Percentiles rank a stretch among this genome's conserved stretches.
phyloP scores from a whole-genome alignment of 768 basidiomycete species.

The Lactifluus piperatus region DNA sequence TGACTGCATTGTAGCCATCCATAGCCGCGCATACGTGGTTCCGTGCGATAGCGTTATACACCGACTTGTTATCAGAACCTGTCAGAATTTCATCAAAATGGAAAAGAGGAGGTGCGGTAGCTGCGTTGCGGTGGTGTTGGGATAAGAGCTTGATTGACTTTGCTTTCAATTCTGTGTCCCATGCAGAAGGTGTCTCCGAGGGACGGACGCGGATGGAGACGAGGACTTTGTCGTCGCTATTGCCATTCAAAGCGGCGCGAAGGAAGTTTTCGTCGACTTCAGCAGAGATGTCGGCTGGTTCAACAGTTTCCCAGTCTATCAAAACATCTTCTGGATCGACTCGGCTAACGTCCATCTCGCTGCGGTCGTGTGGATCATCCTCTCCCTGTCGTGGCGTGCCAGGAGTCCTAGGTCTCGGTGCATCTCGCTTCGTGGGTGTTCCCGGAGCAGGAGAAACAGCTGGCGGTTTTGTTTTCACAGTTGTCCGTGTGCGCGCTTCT shows the following conservation, averaged over 20 bases:
- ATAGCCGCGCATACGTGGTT: slow-evolving; percentile 86
- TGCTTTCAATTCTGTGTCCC: slow-evolving; percentile 38
- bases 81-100: slow-evolving; percentile 71
- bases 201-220: slow-evolving; percentile 75
- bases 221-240: slow-evolving; percentile 79
- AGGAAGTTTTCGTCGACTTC: slow-evolving; percentile 58
- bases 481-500: slow-evolving; percentile 20
- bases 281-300: slow-evolving; percentile 56
- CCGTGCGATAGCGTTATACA: slow-evolving; percentile 67
- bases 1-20: slow-evolving; percentile 93
- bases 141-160: slow-evolving; percentile 57
- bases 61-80: slow-evolving; percentile 68
- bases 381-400: slow-evolving; percentile 31
- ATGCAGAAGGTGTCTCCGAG: slow-evolving; percentile 42
- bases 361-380: slow-evolving; percentile 43
- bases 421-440: slow-evolving; percentile 19
- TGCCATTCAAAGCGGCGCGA: slow-evolving; percentile 37
- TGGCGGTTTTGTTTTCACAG: slow-evolving; percentile 17
- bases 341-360: slow-evolving; percentile 69
- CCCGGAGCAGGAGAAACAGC: slow-evolving; percentile 10
- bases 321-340: slow-evolving; percentile 70
- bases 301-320: slow-evolving; percentile 67
- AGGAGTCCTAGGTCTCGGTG: slow-evolving; percentile 28
- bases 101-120: slow-evolving; percentile 40
- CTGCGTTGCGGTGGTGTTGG: slow-evolving; percentile 40